Percentiles rank a stretch among this genome's conserved stretches.
Evolutionary conservation across 768 basidiomycete genomes (phyloP).

Genomic region (Coprinopsis strossmayeri): DNA sequence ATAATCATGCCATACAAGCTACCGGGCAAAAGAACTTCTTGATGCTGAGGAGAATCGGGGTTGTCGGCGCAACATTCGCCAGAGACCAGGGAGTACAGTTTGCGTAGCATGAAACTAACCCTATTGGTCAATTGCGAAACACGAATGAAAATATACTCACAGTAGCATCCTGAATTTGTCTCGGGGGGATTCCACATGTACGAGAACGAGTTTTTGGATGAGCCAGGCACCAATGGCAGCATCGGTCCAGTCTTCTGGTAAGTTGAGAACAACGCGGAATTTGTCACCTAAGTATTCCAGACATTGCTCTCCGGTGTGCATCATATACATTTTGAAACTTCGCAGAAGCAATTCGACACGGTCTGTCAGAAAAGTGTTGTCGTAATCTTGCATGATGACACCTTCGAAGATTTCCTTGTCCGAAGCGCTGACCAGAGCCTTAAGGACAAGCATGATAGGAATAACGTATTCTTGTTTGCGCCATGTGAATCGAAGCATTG

Average conservation of each 20-base stretch:
- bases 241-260: conserved; percentile 93
- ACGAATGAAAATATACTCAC: conserved; percentile 42
- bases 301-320: conserved; percentile 86
- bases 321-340: conserved; percentile 89
- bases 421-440: conserved; percentile 84
- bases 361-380: conserved; percentile 96
- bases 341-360: conserved; percentile 91
- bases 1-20: conserved; percentile 94
- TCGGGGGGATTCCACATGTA: conserved; percentile 78
- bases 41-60: conserved; percentile 97
- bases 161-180: conserved; percentile 95
- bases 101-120: conserved; percentile 91
- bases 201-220: conserved; percentile 79
- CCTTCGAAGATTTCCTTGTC: conserved; percentile 98
- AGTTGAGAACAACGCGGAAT: conserved; percentile 84
- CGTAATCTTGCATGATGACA: conserved; percentile 93
- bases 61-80: conserved; percentile 90
- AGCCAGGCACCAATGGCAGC: conserved; percentile 75
- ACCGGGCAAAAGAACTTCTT: conserved; percentile 94
- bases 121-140: conserved; percentile 4
- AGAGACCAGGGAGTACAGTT: conserved; percentile 87
- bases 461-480: conserved; percentile 98
- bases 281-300: conserved; percentile 94
- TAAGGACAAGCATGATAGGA: conserved; percentile 93
- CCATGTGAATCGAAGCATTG: conserved; percentile 96